Conservation (phyloP, 495 filamentous ascomycete genomes). For the Bryoglossum gracile region DNA sequence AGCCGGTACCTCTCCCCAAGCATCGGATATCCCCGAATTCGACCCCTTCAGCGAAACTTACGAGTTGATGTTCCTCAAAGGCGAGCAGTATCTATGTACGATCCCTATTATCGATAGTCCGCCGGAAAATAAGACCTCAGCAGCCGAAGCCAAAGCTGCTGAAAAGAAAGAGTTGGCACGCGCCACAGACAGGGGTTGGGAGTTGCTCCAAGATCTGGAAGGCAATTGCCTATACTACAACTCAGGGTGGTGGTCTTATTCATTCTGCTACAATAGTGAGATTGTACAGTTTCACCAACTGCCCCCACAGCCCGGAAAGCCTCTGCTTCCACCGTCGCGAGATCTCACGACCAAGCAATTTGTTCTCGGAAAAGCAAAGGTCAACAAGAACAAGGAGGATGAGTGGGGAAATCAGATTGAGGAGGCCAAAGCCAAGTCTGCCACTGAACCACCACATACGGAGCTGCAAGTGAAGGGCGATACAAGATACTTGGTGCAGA, state of each 20-base stretch:
- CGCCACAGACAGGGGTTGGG: conserved; percentile 78
- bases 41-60: conserved; percentile 42
- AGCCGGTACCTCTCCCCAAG: conserved; percentile 18
- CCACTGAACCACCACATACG: conserved; percentile 42
- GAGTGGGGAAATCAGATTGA: conserved; percentile 27
- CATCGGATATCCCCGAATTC: conserved; percentile 11
- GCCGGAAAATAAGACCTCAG: conserved; percentile 52
- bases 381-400: conserved; percentile 29
- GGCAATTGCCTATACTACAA: conserved; percentile 85
- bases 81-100: conserved; percentile 71
- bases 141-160: conserved; percentile 57
- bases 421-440: conserved; percentile 26
- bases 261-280: conserved; percentile 83
- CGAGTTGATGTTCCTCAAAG: conserved; percentile 64
- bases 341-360: conserved; percentile 75
- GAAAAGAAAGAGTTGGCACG: conserved; percentile 79
- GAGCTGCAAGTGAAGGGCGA: conserved; percentile 77
- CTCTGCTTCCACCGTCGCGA: conserved; percentile 62
- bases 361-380: conserved; percentile 54
- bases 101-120: conserved; percentile 63
- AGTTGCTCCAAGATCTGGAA: conserved; percentile 81
- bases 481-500: conserved; percentile 85
- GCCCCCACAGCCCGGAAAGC: conserved; percentile 54
- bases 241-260: conserved; percentile 95
- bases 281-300: conserved; percentile 91